These are phyloP conservation scores for Martiniozyma abietophila DNA, from an alignment of 805 yeast species.

Conservation along the genomic window DNA sequence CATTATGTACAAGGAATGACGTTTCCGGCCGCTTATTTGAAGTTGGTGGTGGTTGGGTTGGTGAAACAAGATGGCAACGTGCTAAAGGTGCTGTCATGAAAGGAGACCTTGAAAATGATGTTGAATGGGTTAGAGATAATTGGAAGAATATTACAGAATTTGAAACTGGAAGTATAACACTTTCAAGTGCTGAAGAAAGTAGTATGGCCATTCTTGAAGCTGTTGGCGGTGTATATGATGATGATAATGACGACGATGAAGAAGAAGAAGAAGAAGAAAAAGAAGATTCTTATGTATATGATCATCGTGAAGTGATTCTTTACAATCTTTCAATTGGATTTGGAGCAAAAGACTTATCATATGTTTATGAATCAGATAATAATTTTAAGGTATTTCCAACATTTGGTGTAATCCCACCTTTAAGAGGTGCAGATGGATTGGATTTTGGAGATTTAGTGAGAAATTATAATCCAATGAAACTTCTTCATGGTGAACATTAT, in stretches of 20 bases:
- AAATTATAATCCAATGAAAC: conserved; percentile 79
- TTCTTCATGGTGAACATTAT: conserved; percentile 94
- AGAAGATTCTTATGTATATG: conserved; percentile 44
- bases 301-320: conserved; percentile 63
- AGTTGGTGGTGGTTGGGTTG: conserved; percentile 96
- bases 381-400: conserved; percentile 84
- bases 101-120: conserved; percentile 36
- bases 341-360: conserved; percentile 61
- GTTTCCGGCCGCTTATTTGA: conserved; percentile 79
- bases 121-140: conserved; percentile 59
- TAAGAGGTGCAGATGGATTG: conserved; percentile 49
- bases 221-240: conserved; percentile 41
- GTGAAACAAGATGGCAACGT: conserved; percentile 91
- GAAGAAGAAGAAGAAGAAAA: conserved; percentile 36
- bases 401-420: conserved; percentile 82
- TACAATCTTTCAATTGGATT: conserved; percentile 92
- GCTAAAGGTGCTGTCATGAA: conserved; percentile 72
- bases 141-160: conserved; percentile 65
- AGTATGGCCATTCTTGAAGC: conserved; percentile 68
- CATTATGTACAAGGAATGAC: conserved; percentile 59
- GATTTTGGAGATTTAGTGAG: conserved; percentile 56
- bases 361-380: conserved; percentile 64
- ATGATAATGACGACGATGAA: conserved; percentile 36
- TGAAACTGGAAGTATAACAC: conserved; percentile 38
- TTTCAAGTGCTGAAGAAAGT: conserved; percentile 64